Conservation (phyloP, 768 basidiomycete genomes). For the Suillus occidentalis region DNA sequence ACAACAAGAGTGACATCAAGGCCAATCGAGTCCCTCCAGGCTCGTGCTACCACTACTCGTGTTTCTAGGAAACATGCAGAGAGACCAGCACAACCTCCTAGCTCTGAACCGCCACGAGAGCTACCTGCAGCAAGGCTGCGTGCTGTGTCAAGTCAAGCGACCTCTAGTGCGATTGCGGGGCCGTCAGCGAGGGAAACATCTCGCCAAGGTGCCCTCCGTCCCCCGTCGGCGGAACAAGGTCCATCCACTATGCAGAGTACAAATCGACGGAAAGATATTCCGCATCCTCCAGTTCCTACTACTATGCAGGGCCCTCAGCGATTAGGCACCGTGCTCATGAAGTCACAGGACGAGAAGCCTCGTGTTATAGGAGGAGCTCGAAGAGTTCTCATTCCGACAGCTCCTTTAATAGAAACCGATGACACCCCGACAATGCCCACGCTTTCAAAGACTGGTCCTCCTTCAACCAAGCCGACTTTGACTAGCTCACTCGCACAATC, state of each 20-base stretch:
- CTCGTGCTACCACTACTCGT: not conserved
- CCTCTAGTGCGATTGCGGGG: not conserved
- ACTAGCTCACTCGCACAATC: not conserved
- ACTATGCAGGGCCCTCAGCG: constrained; percentile 7
- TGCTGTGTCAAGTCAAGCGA: not conserved
- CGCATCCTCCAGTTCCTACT: constrained; percentile 1
- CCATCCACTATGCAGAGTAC: not conserved
- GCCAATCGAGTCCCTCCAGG: not conserved
- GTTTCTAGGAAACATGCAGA: not conserved
- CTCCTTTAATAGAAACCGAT: not conserved
- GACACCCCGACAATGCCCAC: not conserved
- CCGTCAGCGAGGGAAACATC: not conserved
- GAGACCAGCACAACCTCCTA: not conserved
- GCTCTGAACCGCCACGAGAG: not conserved
- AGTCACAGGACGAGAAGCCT: constrained; percentile 4
- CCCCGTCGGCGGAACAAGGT: not conserved
- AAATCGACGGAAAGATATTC: not conserved
- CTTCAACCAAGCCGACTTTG: not conserved
- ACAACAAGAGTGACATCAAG: not conserved
- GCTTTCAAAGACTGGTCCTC: not conserved
- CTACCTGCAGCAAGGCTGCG: not conserved
- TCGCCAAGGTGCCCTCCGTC: constrained; percentile 2
- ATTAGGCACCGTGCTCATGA: not conserved
- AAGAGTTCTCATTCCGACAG: constrained; percentile 31
- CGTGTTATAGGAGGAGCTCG: constrained; percentile 25